Base-by-base conservation (phyloP, 306 rosid species). In the Rosa multiflora region DNA sequence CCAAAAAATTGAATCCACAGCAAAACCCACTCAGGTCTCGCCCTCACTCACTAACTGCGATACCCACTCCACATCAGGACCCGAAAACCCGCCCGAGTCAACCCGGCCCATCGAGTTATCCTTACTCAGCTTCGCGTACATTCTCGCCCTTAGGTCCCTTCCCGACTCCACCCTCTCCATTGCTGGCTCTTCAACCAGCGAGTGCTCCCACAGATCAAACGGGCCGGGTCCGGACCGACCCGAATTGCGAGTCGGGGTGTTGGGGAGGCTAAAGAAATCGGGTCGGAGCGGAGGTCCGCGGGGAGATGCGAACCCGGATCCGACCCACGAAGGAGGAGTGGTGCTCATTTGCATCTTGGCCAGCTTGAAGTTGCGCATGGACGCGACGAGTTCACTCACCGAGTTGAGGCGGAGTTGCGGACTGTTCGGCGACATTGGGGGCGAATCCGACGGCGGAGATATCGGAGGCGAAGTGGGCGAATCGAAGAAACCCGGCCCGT, bases 91-190 rank as follows among this genome's bases (percentile, higher is more conserved):
- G 10, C 46, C 76, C 15, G 74, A 42, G 37, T 83, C 82, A 67
- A 3, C 85, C 78, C 42, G 70, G 3, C 85, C 80, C 47, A 88
- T 76, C 0, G 88, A 88, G 71, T 90, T 94, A 73, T 92, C 89
- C 78, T 55, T 86, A 55, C 94, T 86, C 67, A 94, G 90, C 82
- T 81, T 89, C 0, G 88, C 92, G 59, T 94, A 94, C 66, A 92
- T 94, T 80, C 79, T 86, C 6, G 90, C 96, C 40, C 98, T 82
- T 0, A 90, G 78, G 26, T 81, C 88, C 70, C 88, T 87, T 47
- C 97, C 98, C 0, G 97, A 90, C 73, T 94, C 96, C 63, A 94
- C 98, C 72, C 96, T 92, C 84, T 92, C 98, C 96, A 89, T 87
- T 29, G 72, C 78, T n/a, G 91, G 91, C 77, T 88, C 96, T 69